A percentile compares a stretch with the other conserved stretches of the same genome.
These are phyloP conservation scores for Aspergillus fijiensis DNA, from an alignment of 2,329 filamentous ascomycete genomes.

Conservation along the genomic window DNA sequence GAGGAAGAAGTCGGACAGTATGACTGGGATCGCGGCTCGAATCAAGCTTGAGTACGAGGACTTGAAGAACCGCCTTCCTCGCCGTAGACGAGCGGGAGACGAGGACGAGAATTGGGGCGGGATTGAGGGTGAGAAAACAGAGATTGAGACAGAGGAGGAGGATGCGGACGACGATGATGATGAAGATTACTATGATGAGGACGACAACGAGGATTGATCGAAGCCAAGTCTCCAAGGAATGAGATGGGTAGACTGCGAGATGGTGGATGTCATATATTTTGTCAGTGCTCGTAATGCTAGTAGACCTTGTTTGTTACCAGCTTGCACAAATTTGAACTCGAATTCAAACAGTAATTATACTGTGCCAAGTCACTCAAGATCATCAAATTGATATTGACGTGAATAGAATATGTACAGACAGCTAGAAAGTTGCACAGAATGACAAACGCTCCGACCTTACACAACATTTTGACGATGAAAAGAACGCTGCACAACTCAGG, in stretches of 20 bases:
- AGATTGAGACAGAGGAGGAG: slow-evolving; percentile 6
- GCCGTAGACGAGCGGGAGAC: not conserved
- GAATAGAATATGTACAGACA: slow-evolving; percentile 20
- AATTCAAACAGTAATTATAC: not conserved
- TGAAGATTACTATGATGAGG: not conserved
- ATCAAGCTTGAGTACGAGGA: not conserved
- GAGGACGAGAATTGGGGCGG: not conserved
- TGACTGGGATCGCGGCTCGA: not conserved
- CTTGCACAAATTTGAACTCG: not conserved
- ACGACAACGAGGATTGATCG: not conserved
- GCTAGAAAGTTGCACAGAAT: slow-evolving; percentile 10
- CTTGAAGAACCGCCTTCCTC: not conserved
- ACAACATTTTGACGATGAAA: slow-evolving; percentile 13
- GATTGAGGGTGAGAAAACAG: slow-evolving; percentile 6
- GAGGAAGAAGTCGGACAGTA: not conserved
- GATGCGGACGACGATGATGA: slow-evolving; percentile 9
- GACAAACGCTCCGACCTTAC: slow-evolving; percentile 24
- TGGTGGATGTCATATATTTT: not conserved
- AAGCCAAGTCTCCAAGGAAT: not conserved
- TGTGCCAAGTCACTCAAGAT: not conserved
- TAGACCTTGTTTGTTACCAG: not conserved
- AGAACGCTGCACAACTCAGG: slow-evolving; percentile 14
- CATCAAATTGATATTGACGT: slow-evolving; percentile 5
- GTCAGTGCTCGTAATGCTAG: not conserved
- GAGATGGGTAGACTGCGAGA: too few species aligned